Percentiles rank a stretch among this genome's conserved stretches.
phyloP scores from a whole-genome alignment of 192 early-diverging fungal genomes.

The Polychytrium aggregatum region DNA sequence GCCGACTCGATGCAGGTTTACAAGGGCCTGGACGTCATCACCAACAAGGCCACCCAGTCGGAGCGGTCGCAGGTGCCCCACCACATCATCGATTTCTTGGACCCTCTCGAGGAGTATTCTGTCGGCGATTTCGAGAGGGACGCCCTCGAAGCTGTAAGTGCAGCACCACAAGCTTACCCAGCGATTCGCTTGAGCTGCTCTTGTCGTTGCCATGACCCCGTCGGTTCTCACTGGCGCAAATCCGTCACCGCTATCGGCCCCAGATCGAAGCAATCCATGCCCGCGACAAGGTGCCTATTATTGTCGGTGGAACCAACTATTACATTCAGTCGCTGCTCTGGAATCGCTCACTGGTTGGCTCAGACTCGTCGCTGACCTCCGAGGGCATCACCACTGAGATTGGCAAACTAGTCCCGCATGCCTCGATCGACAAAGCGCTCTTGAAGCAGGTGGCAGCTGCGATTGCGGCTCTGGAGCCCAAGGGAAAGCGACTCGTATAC shows the following conservation, averaged over 20 bases:
- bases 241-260: no score
- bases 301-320: conserved; percentile 96
- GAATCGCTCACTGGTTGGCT: conserved; percentile 50
- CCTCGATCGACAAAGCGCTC: not conserved
- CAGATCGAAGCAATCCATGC: conserved; percentile 71
- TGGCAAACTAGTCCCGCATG: conserved; percentile 1
- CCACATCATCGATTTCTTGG: conserved; percentile 75
- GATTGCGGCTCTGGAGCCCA: no score
- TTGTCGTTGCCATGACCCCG: no score
- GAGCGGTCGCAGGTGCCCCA: conserved; percentile 65
- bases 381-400: no score
- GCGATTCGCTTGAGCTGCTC: no score
- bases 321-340: conserved; percentile 90
- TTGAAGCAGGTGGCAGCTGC: not conserved
- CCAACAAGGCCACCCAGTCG: conserved; percentile 76
- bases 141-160: conserved; percentile 49
- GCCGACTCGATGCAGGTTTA: conserved; percentile 96
- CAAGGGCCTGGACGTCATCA: conserved; percentile 79
- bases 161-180: not conserved
- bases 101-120: conserved; percentile 60
- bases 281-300: conserved; percentile 61
- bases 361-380: not conserved
- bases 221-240: no score
- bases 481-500: no score
- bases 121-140: conserved; percentile 78